Base-by-base conservation (phyloP, 2,329 filamentous ascomycete species). In the Bipolaris gigantea region DNA sequence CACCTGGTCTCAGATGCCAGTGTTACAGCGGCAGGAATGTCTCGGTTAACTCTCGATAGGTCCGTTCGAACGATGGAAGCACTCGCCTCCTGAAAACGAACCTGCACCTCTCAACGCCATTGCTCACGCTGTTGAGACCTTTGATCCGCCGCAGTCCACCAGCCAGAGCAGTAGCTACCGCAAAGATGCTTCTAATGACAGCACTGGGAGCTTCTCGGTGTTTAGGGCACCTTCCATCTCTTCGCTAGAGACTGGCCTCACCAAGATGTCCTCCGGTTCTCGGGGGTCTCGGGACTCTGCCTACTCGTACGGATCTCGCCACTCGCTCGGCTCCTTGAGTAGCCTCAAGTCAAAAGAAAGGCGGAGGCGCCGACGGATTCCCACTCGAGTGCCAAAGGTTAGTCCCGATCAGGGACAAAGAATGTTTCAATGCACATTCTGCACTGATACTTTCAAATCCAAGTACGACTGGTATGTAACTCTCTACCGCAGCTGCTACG, bases 21-120 rank as follows among this genome's bases (percentile, higher is more conserved):
- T 45, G 3, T 33, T 48, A 47, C 57, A 66, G 18, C 57, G 60
- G 32, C 56, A 69, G 50, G 57, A 66, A 48, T 61, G 60, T 66
- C 56, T 68, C 55, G 60, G 67, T 71, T 71, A 83, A 68, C 81
- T 87, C 73, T 50, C 59, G 53, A 63, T 48, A 73, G 85, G 85
- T 66, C 85, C 85, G 7, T 76, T 89, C 63, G 85, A 89, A 74
- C 77, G 86, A 80, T 89, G 86, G 85, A 83, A 87, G 68, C 79
- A 85, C 69, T 87, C 84, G 61, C 86, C 86, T 34, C 86, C 86
- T 43, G 85, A 88, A 75, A 81, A 88, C 79, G 86, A 88, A 80
- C 83, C 86, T 63, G 86, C 85, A 57, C 79, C 83, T 6, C 77
- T 86, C 53, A 82, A 79, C 34, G 85, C 83, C 77, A 88, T 89